Base-by-base conservation (phyloP, 192 early-diverging fungal species). In the Gryganskiella cystojenkinii region DNA sequence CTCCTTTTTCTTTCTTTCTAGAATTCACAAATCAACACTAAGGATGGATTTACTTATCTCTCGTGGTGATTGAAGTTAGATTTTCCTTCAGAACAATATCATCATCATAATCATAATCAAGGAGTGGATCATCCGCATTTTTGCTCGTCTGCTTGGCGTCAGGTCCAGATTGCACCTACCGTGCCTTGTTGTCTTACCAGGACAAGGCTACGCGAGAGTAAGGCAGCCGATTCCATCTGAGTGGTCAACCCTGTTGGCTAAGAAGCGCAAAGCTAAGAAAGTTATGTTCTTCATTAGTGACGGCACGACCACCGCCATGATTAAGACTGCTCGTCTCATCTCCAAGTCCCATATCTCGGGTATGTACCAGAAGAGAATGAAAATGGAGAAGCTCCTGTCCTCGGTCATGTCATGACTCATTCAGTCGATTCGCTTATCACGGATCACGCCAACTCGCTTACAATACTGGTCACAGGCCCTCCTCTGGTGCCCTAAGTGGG, bases 391-490 rank as follows among this genome's bases (percentile, higher is more conserved):
- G 47, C 85, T 85, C 66, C 83, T 33, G 50, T 76, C 33, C 53
- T 84, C 50, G 76, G 81, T 68, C 81, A 71, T 70, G 81, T 82
- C 50, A 82, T 79, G 68, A 87, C 87, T 74, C 85, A 89, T 73
- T 86, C 79, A 1, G 67, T 89, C 33, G 88, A 89, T 58, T 61
- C 83, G 40, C 74, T 89, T n/a, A 44, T 88, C 33, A 89, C 88
- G 24, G 88, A 89, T 52, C 90, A 88, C 56, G 88, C 88, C 70
- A 89, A 89, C 75, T 86, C 84, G 56, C 88, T 33, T 89, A 89
- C 73, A 69, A 81, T 51, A 71, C 83, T 63, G 87, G 87, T 13
- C 86, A 88, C 46, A 88, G 90, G 79, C 60, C 66, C 25, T 67
- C 63, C 43, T 67, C 81, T 68, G 80, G 84, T 61, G 79, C 84